Conservation (phyloP, 2,329 filamentous ascomycete species). For the Penicillium hordei region DNA sequence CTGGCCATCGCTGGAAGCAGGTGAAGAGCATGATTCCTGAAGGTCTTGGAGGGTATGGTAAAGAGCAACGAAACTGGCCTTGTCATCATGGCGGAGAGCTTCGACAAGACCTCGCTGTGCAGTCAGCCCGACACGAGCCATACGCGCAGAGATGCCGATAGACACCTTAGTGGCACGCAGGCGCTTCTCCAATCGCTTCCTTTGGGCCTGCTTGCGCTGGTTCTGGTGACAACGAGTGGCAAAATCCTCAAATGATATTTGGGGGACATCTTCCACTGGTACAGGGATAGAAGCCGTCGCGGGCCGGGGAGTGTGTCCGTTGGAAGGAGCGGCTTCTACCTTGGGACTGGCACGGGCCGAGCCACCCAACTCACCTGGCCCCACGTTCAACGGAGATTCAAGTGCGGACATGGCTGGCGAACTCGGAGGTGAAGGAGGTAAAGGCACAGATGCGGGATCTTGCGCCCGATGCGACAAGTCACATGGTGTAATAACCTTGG, state of each 20-base stretch:
- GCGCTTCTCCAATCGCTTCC: constrained; percentile 41
- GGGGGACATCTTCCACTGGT: constrained; percentile 15
- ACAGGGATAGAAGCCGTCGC: constrained; percentile 1
- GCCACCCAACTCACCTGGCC: constrained; percentile 38
- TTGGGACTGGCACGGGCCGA: constrained; percentile 32
- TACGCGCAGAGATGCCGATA: constrained; percentile 44
- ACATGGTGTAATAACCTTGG: constrained; percentile 34
- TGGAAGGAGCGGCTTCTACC: constrained; percentile 23
- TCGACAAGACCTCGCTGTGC: constrained; percentile 48
- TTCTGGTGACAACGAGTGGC: constrained; percentile 44
- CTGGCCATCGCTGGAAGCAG: constrained; percentile 32
- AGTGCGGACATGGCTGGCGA: constrained; percentile 7
- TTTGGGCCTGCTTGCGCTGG: constrained; percentile 43
- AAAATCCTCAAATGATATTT: constrained; percentile 47
- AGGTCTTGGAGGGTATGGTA: constrained; percentile 48
- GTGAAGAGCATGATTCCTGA: constrained; percentile 43
- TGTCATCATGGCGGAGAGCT: constrained; percentile 47
- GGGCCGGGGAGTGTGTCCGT: constrained; percentile 19
- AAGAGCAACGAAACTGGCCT: constrained; percentile 45
- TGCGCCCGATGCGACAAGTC: constrained; percentile 30
- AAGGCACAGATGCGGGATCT: constrained; percentile 27
- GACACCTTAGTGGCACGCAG: constrained; percentile 44
- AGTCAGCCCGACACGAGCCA: constrained; percentile 43
- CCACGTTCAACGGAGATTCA: constrained; percentile 17
- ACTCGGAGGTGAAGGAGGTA: constrained; percentile 22